These are phyloP conservation scores for Candida coquimbonensis DNA, from an alignment of 805 yeast genomes.

Conservation along the genomic window DNA sequence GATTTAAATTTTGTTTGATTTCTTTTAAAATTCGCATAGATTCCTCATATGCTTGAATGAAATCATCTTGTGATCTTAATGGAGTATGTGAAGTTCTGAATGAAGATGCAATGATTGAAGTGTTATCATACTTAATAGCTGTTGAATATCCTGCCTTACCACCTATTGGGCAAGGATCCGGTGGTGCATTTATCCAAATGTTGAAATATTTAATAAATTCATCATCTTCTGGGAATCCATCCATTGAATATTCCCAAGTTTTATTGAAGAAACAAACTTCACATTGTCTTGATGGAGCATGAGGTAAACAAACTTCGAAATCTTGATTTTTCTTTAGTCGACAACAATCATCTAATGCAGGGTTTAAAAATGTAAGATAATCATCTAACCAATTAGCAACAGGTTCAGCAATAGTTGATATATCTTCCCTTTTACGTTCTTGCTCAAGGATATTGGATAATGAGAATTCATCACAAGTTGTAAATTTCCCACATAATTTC, in stretches of 20 bases:
- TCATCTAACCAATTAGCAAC: conserved; percentile 93
- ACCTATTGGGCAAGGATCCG: conserved; percentile 91
- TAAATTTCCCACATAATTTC: conserved; percentile 77
- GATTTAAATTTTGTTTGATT: conserved; percentile 33
- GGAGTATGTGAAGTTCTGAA: conserved; percentile 80
- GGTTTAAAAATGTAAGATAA: conserved; percentile 79
- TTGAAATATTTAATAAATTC: conserved; percentile 67
- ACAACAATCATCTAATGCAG: conserved; percentile 82
- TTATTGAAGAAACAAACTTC: conserved; percentile 61
- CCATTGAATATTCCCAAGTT: conserved; percentile 66
- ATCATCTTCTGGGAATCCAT: conserved; percentile 71
- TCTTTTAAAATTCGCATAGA: conserved; percentile 62
- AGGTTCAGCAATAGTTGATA: conserved; percentile 71
- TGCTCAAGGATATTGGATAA: conserved; percentile 77
- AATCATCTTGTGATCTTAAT: conserved; percentile 75
- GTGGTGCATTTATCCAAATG: conserved; percentile 78
- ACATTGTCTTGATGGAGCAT: conserved; percentile 64
- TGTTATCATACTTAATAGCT: conserved; percentile 41
- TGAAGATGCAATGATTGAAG: conserved; percentile 46
- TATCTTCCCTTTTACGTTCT: conserved; percentile 61
- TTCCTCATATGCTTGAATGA: conserved; percentile 70
- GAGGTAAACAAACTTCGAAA: conserved; percentile 57
- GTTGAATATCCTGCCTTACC: conserved; percentile 88
- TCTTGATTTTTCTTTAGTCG: conserved; percentile 44
- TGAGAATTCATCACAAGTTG: conserved; percentile 76